A percentile compares a stretch with the other conserved stretches of the same genome.
These are phyloP conservation scores for Sarocladium strictum DNA, from an alignment of 2,329 filamentous ascomycete species.

Conservation along the genomic window DNA sequence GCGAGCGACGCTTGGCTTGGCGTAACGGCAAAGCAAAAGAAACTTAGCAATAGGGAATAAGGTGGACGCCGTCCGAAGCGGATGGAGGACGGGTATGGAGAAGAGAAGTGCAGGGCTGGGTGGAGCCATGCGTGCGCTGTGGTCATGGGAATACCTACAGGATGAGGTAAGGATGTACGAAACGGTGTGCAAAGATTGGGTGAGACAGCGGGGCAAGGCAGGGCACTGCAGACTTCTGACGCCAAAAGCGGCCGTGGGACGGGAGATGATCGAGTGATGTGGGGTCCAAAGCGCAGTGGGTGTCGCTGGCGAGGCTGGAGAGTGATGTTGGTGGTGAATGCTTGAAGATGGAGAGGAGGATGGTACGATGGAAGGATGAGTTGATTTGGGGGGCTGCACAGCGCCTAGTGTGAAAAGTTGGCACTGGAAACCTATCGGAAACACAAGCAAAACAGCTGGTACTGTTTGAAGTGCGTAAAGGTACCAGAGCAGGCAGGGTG, in stretches of 20 bases:
- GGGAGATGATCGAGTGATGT: neutral
- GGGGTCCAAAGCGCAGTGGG: neutral
- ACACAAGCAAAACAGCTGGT: too few species aligned
- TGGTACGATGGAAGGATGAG: too few species aligned
- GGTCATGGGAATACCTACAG: slow-evolving; percentile 3
- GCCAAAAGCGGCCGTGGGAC: neutral
- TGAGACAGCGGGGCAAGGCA: neutral
- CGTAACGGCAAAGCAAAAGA: neutral
- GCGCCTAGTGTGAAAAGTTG: too few species aligned
- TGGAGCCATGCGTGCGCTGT: neutral
- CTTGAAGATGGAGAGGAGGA: too few species aligned
- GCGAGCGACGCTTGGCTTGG: too few species aligned
- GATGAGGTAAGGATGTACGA: neutral
- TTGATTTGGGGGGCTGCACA: too few species aligned
- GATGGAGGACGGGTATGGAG: too few species aligned
- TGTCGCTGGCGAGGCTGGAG: slow-evolving; percentile 1
- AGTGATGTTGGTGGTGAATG: neutral
- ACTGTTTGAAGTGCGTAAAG: too few species aligned
- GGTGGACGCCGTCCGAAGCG: neutral
- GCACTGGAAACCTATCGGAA: too few species aligned
- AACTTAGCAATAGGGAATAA: neutral
- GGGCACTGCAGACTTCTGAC: neutral
- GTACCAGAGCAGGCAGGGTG: too few species aligned
- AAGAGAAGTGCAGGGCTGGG: neutral
- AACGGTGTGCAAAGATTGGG: neutral